Evolutionary conservation across 1,284 basidiomycete genomes (phyloP), one percentile per base, ranked within the genome.

Genomic region (Phlebopus sp.): DNA sequence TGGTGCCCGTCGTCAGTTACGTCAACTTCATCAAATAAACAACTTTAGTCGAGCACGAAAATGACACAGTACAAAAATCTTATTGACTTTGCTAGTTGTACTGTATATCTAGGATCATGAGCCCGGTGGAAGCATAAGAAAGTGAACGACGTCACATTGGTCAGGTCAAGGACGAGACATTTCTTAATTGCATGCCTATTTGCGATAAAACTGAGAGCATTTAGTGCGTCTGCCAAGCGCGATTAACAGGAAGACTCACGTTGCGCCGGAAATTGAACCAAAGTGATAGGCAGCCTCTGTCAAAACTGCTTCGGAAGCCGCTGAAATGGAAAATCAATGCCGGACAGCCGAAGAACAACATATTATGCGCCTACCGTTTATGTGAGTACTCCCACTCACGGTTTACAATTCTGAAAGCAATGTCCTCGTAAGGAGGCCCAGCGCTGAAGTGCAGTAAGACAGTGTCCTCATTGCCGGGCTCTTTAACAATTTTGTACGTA

Each of bases 301-400:
- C 88, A 64, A 90, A 91, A 59, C 87, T 90, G 60, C 88, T 90
- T 38, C 87, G 78, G 73, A 91, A 91, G 31, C 88, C 88, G 53
- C 88, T 91, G 56, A 42, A 52, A 50, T 48, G 42, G 51, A 47
- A 19, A 38, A 39, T 66, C 25, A 61, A 41, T 15, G 10, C 19
- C 51, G 49, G 25, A 49, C 31, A 37, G 19, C 42, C 21, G 35
- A 27, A 52, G 27, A 38, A 46, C 32, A n/a, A 23, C 10, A 21
- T 10, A 37, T 32, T 38, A 15, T 0, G 17, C 23, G 47, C 76
- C 49, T 64, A 90, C 89, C 90, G 81, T 71, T 94, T 95, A 62
- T 99, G 96, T 44, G 92, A 94, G 69, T 92, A 96, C 63, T 99
- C 97, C 97, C 97, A 99, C 68, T 96, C 94, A 47, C 91, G 81